phyloP scores from a whole-genome alignment of 768 basidiomycete species.

The Phlebiopsis flavidoalba region DNA sequence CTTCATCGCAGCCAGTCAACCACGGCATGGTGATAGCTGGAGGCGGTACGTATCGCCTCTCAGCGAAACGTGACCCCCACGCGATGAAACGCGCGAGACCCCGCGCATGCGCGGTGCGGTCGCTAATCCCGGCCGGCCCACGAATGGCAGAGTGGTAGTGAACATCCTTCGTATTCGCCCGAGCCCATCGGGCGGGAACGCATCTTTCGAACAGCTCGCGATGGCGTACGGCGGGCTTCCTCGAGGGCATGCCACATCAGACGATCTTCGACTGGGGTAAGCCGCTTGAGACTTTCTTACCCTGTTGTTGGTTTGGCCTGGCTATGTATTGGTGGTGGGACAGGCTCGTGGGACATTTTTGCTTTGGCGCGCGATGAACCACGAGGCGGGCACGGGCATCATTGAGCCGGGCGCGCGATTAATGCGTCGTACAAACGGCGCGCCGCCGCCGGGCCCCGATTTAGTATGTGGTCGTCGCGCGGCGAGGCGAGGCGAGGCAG shows the following conservation, averaged over 20 bases:
- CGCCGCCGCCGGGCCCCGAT: slow-evolving; percentile 3
- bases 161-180: too few relatives aligned
- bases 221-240: slow-evolving; percentile 47
- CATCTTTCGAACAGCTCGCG: slow-evolving; percentile 63
- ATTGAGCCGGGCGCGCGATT: background rate
- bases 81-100: slow-evolving; percentile 44
- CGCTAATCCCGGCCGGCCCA: too few relatives aligned
- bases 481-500: background rate
- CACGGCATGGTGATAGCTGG: slow-evolving; percentile 41
- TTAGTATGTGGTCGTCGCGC: background rate
- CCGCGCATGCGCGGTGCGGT: too few relatives aligned
- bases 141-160: too few relatives aligned
- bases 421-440: slow-evolving; percentile 2
- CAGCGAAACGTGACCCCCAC: slow-evolving; percentile 70
- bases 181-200: slow-evolving; percentile 17
- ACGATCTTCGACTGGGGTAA: slow-evolving; percentile 89
- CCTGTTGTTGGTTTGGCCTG: background rate
- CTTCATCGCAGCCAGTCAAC: too few relatives aligned
- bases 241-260: slow-evolving; percentile 73
- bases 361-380: slow-evolving; percentile 58
- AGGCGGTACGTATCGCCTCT: slow-evolving; percentile 39
- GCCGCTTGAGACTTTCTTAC: slow-evolving; percentile 17
- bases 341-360: slow-evolving; percentile 84
- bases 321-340: background rate
- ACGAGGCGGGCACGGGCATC: background rate